These are phyloP conservation scores for Fagus crenata DNA, from an alignment of 306 rosid genomes.

Conservation along the genomic window DNA sequence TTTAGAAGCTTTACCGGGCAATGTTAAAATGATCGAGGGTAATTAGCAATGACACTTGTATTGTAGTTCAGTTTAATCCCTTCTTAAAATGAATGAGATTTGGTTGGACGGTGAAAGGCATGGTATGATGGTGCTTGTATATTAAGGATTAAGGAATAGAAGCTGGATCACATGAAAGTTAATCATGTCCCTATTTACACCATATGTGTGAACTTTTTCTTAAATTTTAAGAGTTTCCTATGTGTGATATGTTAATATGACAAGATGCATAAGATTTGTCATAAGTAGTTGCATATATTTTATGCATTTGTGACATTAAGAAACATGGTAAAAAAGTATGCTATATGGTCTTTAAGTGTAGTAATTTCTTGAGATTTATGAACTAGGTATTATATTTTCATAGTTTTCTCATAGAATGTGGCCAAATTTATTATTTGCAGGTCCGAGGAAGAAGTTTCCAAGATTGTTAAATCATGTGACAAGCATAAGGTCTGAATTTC, in stretches of 20 bases:
- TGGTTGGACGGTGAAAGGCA: background rate
- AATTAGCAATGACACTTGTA: background rate
- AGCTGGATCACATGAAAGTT: background rate
- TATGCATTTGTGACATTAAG: background rate
- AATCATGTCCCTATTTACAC: background rate
- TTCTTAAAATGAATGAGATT: background rate
- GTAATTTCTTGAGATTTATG: background rate
- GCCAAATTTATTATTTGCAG: slow-evolving; percentile 45
- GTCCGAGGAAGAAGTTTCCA: slow-evolving; percentile 85
- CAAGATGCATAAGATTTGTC: background rate
- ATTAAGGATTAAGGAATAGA: background rate
- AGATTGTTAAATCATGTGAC: slow-evolving; percentile 70
- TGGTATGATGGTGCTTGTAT: background rate
- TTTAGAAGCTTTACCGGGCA: background rate
- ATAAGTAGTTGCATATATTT: background rate
- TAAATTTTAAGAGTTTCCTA: background rate
- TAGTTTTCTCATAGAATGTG: slow-evolving; percentile 7
- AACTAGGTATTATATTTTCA: background rate
- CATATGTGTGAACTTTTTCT: background rate
- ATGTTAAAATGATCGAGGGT: background rate
- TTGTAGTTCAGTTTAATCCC: background rate
- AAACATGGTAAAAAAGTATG: background rate
- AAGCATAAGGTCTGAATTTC: slow-evolving; percentile 56
- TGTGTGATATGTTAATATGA: background rate
- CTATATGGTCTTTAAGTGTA: background rate